A percentile compares a stretch with the other conserved stretches of the same genome.
phyloP scores from a whole-genome alignment of 331 rosid species.

The Acacia pycnantha region DNA sequence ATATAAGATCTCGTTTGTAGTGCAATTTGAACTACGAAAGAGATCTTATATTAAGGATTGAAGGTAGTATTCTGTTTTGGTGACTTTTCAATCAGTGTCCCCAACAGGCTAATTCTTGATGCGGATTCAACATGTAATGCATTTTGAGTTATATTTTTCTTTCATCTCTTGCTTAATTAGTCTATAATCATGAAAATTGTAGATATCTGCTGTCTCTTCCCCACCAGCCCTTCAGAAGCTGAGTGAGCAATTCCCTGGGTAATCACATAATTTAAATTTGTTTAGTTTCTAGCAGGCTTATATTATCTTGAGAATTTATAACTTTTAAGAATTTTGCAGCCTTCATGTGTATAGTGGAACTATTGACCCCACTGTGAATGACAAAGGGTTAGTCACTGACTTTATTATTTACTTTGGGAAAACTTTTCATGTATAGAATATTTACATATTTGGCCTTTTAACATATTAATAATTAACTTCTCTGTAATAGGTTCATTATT shows the following conservation, averaged over 20 bases:
- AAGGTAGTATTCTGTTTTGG: background rate
- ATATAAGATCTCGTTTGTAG: too few relatives aligned
- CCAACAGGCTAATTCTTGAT: background rate
- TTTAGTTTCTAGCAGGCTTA: background rate
- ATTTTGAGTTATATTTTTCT: background rate
- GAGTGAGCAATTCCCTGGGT: constrained; percentile 93
- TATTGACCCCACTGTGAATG: constrained; percentile 81
- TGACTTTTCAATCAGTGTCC: background rate
- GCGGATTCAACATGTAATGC: background rate
- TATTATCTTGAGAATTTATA: constrained; percentile 12
- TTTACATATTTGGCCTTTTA: background rate
- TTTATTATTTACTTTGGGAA: background rate
- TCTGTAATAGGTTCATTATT: constrained; percentile 66
- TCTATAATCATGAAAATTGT: constrained; percentile 18
- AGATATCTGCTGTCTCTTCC: constrained; percentile 88
- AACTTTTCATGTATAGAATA: background rate
- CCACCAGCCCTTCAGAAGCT: constrained; percentile 97
- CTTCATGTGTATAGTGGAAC: constrained; percentile 86
- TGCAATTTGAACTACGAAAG: too few relatives aligned
- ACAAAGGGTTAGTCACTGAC: constrained; percentile 65
- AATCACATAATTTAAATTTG: constrained; percentile 19
- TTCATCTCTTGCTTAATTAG: constrained; percentile 8
- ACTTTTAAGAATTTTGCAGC: constrained; percentile 48
- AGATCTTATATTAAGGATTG: too few relatives aligned
- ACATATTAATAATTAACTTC: background rate